These are phyloP conservation scores for Sugiyamaella novakii DNA, from an alignment of 1,139 yeast genomes.

Conservation along the genomic window DNA sequence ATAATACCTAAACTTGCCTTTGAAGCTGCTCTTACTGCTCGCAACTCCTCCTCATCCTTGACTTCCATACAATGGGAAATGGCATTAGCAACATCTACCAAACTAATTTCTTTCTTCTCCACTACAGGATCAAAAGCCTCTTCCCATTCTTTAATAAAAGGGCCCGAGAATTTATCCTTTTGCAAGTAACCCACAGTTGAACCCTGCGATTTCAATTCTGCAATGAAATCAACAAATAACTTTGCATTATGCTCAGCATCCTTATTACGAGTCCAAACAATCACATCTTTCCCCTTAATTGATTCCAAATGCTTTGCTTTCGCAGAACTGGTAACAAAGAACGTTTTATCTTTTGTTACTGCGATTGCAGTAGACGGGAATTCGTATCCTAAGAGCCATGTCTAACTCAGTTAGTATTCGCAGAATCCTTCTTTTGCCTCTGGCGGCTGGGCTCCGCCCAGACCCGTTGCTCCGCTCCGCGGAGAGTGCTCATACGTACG, in stretches of 20 bases:
- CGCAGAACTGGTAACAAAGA: constrained; percentile 80
- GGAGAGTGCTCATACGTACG: constrained; percentile 32
- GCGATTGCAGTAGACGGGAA: constrained; percentile 86
- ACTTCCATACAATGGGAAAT: constrained; percentile 64
- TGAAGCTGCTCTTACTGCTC: constrained; percentile 67
- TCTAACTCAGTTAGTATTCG: constrained; percentile 36
- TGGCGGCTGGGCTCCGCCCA: too few relatives aligned
- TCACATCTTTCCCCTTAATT: constrained; percentile 57
- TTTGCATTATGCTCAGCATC: constrained; percentile 74
- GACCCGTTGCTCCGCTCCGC: too few relatives aligned
- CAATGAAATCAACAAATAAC: constrained; percentile 62
- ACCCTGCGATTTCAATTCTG: constrained; percentile 51
- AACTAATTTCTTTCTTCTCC: constrained; percentile 41
- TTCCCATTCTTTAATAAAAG: constrained; percentile 74
- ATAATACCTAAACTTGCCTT: constrained; percentile 79
- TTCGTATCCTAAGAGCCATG: constrained; percentile 93
- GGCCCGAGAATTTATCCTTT: constrained; percentile 80
- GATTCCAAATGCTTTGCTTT: constrained; percentile 77
- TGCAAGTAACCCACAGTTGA: constrained; percentile 61
- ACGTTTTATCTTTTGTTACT: constrained; percentile 60
- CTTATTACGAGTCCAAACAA: constrained; percentile 77
- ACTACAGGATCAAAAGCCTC: constrained; percentile 40
- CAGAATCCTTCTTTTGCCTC: too few relatives aligned
- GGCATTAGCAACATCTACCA: constrained; percentile 60
- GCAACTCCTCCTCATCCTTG: constrained; percentile 80